These are phyloP conservation scores for Physcomitrium patens DNA, from an alignment of 225 moss, liverwort and hornwort genomes.

Conservation along the genomic window DNA sequence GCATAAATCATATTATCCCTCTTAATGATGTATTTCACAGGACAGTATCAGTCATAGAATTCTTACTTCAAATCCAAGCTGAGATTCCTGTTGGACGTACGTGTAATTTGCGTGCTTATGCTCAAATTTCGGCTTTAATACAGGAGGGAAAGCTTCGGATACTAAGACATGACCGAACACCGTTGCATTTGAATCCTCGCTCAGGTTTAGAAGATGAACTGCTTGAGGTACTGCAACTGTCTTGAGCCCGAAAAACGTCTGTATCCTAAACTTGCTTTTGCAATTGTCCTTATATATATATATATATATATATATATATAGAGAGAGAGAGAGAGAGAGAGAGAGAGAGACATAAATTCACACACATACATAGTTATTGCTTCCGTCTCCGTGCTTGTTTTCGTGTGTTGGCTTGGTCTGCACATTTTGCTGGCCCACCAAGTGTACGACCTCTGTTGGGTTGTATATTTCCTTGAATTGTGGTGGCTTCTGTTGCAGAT, in stretches of 20 bases:
- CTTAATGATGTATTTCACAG: slow-evolving; percentile 6
- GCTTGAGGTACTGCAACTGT: slow-evolving; percentile 64
- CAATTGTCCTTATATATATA: not conserved
- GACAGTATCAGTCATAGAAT: not conserved
- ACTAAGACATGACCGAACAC: slow-evolving; percentile 85
- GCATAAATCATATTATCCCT: not conserved
- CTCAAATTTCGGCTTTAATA: not conserved
- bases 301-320: no score
- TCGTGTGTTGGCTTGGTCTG: no score
- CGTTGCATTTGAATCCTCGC: slow-evolving; percentile 59
- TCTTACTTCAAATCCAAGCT: not conserved
- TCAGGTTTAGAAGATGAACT: slow-evolving; percentile 82
- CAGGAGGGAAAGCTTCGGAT: slow-evolving; percentile 99
- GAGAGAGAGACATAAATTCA: no score
- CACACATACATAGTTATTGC: no score
- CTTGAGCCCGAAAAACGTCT: slow-evolving; percentile 1
- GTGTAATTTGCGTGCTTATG: slow-evolving; percentile 1
- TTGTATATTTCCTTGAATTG: slow-evolving; percentile 7
- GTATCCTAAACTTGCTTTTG: slow-evolving; percentile 1
- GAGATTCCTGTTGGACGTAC: not conserved
- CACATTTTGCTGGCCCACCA: no score
- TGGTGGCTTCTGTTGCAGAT: not conserved
- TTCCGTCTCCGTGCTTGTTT: no score
- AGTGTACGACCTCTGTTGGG: not conserved
- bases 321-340: no score